phyloP scores from a whole-genome alignment of 1,139 yeast species.

The Chernovozyma sophiae-reginae region DNA sequence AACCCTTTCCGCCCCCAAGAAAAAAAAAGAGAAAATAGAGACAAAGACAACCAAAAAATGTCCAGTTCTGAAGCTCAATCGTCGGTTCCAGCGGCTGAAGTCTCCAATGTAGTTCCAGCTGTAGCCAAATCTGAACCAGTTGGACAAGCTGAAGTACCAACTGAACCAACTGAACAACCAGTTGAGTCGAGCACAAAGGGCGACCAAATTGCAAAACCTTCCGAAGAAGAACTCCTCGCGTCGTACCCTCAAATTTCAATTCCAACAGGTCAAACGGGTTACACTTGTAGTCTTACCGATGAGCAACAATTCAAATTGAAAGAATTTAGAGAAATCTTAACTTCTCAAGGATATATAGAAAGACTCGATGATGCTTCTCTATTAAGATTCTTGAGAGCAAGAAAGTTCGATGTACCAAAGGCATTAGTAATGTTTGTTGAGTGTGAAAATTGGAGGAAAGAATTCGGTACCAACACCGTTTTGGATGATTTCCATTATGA shows the following conservation, averaged over 20 bases:
- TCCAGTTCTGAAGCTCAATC: no score
- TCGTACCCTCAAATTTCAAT: conserved; percentile 71
- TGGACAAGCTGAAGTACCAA: not conserved
- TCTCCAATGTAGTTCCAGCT: no score
- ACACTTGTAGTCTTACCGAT: conserved; percentile 73
- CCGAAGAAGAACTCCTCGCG: conserved; percentile 30
- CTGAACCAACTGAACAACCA: conserved; percentile 1
- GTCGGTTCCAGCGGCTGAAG: no score
- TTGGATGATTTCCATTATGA: conserved; percentile 81
- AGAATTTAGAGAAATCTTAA: conserved; percentile 55
- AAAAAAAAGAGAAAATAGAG: no score
- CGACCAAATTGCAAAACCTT: conserved; percentile 1
- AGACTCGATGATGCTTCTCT: conserved; percentile 88
- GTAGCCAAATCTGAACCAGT: no score
- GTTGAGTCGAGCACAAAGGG: not conserved
- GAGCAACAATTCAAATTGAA: conserved; percentile 61
- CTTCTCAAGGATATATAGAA: conserved; percentile 60
- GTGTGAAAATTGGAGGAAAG: conserved; percentile 91
- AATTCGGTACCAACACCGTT: conserved; percentile 82
- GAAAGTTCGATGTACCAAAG: conserved; percentile 81
- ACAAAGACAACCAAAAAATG: no score
- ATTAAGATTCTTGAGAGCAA: conserved; percentile 87
- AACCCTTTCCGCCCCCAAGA: no score
- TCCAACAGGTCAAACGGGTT: conserved; percentile 62
- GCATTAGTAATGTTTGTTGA: conserved; percentile 79